A percentile compares a stretch with the other conserved stretches of the same genome.
Evolutionary conservation across 495 filamentous ascomycete genomes (phyloP).

Genomic region (Neurospora sp.): DNA sequence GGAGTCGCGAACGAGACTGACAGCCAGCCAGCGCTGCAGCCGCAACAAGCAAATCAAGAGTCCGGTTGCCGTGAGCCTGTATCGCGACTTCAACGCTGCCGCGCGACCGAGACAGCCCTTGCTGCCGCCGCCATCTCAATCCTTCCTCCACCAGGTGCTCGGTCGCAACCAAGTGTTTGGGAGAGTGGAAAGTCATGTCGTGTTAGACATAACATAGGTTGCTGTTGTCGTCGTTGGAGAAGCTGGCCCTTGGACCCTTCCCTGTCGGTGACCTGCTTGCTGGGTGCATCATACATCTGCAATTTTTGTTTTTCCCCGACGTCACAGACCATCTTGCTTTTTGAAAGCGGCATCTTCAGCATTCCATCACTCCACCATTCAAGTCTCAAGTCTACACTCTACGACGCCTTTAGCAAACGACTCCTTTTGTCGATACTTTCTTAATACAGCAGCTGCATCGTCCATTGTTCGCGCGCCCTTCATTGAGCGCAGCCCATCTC

Average conservation of each 20-base stretch:
- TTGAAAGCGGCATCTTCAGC: background rate
- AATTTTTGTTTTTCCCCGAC: conserved; percentile 4
- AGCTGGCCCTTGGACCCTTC: background rate
- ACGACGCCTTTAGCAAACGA: conserved; percentile 3
- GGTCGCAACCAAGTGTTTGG: background rate
- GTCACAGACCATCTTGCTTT: background rate
- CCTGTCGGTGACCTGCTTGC: background rate
- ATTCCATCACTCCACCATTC: background rate
- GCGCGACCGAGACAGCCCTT: background rate
- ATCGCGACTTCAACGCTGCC: background rate
- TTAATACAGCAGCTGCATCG: conserved; percentile 27
- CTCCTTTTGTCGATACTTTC: conserved; percentile 8
- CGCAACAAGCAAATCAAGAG: background rate
- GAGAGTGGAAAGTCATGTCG: background rate
- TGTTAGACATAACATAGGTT: background rate
- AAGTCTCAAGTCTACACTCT: background rate
- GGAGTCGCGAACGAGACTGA: background rate
- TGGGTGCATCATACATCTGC: background rate
- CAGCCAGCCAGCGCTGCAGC: background rate
- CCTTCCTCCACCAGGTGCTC: background rate
- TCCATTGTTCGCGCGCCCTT: conserved; percentile 15
- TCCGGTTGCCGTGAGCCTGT: background rate
- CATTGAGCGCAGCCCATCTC: conserved; percentile 3
- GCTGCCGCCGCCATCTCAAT: background rate
- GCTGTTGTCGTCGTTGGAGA: background rate